phyloP scores from a whole-genome alignment of 2,329 filamentous ascomycete genomes.

The Scedosporium apiospermum region DNA sequence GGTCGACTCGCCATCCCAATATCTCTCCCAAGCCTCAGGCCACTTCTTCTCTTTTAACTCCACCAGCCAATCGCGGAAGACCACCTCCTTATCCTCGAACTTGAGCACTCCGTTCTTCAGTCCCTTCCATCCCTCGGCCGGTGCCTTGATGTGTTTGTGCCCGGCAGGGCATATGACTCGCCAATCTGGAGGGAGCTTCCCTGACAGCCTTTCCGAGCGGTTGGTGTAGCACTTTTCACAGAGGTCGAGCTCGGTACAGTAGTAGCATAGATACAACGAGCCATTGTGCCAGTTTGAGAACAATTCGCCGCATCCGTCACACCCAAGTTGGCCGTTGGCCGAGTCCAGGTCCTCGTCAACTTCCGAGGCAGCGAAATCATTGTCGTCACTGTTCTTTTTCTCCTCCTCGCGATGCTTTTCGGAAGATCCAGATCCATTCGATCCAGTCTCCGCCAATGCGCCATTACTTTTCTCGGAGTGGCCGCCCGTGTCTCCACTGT shows the following conservation, averaged over 20 bases:
- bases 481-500: neutral
- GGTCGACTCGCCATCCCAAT: neutral
- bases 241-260: neutral
- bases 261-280: conserved; percentile 2
- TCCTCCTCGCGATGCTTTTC: neutral
- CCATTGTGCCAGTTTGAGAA: neutral
- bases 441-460: neutral
- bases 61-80: neutral
- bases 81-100: neutral
- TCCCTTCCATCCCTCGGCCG: neutral
- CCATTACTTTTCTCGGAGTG: neutral
- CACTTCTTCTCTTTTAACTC: conserved; percentile 6
- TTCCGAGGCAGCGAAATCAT: neutral
- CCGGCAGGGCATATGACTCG: neutral
- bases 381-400: neutral
- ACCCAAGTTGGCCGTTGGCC: neutral
- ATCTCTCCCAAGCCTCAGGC: conserved; percentile 3
- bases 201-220: neutral
- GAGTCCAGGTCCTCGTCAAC: neutral
- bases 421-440: neutral
- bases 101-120: neutral
- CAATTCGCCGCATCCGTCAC: neutral
- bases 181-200: neutral
- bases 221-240: conserved; percentile 1
- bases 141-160: conserved; percentile 1